A percentile compares a stretch with the other conserved stretches of the same genome.
Conservation (phyloP, 352 stramenopile species). For the Globisporangium parvum region DNA sequence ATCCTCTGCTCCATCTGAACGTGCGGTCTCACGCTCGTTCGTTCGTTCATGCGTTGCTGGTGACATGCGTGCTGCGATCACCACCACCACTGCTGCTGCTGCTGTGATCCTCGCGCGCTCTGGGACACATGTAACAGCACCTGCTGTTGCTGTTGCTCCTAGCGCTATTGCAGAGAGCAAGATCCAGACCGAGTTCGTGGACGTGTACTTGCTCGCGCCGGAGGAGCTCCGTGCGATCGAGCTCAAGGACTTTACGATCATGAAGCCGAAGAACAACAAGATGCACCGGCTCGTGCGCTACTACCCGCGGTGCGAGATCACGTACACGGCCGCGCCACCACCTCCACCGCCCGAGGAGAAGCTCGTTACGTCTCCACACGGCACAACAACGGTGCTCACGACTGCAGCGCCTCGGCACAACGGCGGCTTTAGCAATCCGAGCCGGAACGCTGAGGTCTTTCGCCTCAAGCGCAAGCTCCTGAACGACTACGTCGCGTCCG, state of each 20-base stretch:
- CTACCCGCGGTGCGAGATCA: conserved; percentile 62
- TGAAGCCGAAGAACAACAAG: conserved; percentile 78
- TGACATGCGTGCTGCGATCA: too few species aligned
- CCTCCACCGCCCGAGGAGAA: conserved; percentile 53
- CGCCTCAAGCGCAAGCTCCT: conserved; percentile 60
- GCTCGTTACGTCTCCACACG: conserved; percentile 40
- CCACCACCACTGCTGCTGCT: too few species aligned
- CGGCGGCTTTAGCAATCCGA: conserved; percentile 68
- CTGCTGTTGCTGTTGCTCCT: not conserved
- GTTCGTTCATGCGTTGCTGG: not conserved
- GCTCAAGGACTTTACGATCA: conserved; percentile 79
- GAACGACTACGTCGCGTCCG: conserved; percentile 41
- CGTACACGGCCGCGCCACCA: conserved; percentile 55
- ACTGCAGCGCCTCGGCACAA: conserved; percentile 45
- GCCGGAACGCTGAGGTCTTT: conserved; percentile 61
- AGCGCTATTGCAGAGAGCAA: not conserved
- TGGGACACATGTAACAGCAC: not conserved
- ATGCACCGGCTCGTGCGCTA: conserved; percentile 66
- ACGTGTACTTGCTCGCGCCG: conserved; percentile 67
- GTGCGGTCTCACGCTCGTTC: not conserved
- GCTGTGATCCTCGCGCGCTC: too few species aligned
- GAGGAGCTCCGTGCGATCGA: conserved; percentile 56
- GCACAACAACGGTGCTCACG: conserved; percentile 34
- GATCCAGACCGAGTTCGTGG: conserved; percentile 45
- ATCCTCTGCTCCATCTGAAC: not conserved